These are phyloP conservation scores for Rhizoclosmatium globosum DNA, from an alignment of 192 early-diverging fungal genomes.

Conservation along the genomic window DNA sequence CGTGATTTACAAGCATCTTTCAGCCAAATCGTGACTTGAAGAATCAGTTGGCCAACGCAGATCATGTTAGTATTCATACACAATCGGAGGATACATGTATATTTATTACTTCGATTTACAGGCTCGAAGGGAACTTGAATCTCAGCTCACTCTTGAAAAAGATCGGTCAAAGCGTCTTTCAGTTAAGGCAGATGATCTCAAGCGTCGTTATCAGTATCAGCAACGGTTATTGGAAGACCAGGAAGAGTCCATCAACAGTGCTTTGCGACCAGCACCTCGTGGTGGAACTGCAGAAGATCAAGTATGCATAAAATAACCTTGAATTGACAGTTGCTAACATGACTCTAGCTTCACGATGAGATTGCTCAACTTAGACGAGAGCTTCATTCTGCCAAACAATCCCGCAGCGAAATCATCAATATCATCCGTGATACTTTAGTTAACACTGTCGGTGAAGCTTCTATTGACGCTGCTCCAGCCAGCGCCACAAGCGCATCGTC, in stretches of 20 bases:
- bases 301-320: background rate
- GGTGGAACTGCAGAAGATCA: constrained; percentile 18
- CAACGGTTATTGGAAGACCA: constrained; percentile 30
- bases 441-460: constrained; percentile 39
- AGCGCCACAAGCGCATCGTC: background rate
- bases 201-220: constrained; percentile 21
- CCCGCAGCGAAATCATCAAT: constrained; percentile 35
- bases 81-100: background rate
- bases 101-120: constrained; percentile 5
- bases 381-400: constrained; percentile 30
- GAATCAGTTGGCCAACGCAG: constrained; percentile 17
- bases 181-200: constrained; percentile 39
- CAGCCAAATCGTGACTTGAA: constrained; percentile 34
- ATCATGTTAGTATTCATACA: constrained; percentile 34
- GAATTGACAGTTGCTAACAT: background rate
- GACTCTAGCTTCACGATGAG: constrained; percentile 30
- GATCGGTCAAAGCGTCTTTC: constrained; percentile 38
- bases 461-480: constrained; percentile 19
- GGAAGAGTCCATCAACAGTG: constrained; percentile 43
- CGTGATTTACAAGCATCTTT: constrained; percentile 40
- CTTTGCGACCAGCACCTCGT: constrained; percentile 32
- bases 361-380: constrained; percentile 34
- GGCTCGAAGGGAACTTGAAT: constrained; percentile 25
- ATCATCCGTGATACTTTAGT: constrained; percentile 37
- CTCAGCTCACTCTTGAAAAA: constrained; percentile 38